Evolutionary conservation across 2,329 filamentous ascomycete species (phyloP), one percentile per base, ranked within the genome.

Genomic region (Colletotrichum nymphaeae): DNA sequence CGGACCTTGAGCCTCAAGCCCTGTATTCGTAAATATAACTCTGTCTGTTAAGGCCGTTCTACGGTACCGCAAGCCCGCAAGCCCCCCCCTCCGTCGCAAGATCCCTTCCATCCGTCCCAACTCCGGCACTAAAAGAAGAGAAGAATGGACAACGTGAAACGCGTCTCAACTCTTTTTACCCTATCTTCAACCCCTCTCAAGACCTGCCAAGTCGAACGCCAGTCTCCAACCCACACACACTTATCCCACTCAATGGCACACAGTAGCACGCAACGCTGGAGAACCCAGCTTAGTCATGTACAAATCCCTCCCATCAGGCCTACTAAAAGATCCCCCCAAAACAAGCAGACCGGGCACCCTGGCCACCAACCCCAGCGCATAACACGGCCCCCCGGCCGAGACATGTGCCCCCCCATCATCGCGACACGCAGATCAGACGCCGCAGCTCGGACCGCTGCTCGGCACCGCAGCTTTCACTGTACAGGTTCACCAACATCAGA

Each of bases 371-470:
- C 42, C 42, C 19, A 19, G 42, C 19, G 42, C 42, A 49, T 49
- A 22, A 49, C 42, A 49, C 42, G 42, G 42, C 42, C 42, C 42
- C 42, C 42, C 19, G 19, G 42, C 42, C 42, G 42, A 49, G 42
- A 49, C 42, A 49, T 22, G 19, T 22, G 30, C 6, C 42, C 42
- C 42, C 42, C 42, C 42, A 64, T 49, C 24, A 22, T 26, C 62
- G 22, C 28, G 42, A 16, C 62, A 55, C 62, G 62, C 32, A 56
- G 62, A 64, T 64, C 62, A 64, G 62, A 64, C 62, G 62, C 62
- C 49, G 62, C 62, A 64, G 30, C 42, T 49, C 19, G 19, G 42
- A 49, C 42, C 19, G 7, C 42, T 9, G 8, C 42, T 49, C 42
- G 42, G 42, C 42, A 49, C 42, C 42, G 8, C 42, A 9, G 8